Conservation (phyloP, 2,329 filamentous ascomycete species). For the Neofusicoccum kwambonambiense region DNA sequence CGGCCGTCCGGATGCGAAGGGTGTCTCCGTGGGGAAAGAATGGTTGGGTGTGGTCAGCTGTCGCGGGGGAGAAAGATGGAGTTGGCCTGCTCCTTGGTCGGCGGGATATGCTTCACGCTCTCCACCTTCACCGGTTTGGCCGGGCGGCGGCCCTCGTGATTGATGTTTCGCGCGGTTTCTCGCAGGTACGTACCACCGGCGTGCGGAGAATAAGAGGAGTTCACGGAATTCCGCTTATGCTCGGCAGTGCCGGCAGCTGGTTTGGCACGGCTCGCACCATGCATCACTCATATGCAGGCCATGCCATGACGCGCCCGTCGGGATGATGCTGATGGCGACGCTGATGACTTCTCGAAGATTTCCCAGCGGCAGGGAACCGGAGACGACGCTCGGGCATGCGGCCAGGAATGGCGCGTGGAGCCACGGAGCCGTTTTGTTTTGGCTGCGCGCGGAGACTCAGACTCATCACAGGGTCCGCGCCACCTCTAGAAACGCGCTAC, state of each 20-base stretch:
- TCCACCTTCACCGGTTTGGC: not conserved
- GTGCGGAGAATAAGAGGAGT: not conserved
- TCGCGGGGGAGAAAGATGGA: not conserved
- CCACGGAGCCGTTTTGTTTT: not conserved
- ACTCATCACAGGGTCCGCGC: not conserved
- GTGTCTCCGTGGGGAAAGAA: not conserved
- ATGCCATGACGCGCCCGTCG: not conserved
- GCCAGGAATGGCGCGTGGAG: not conserved
- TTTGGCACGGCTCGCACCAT: conserved; percentile 4
- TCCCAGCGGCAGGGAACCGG: not conserved
- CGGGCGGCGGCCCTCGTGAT: not conserved
- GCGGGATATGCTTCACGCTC: not conserved
- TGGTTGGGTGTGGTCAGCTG: not conserved
- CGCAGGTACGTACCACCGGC: not conserved
- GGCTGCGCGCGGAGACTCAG: not conserved
- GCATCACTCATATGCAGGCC: conserved; percentile 6
- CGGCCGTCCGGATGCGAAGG: not conserved
- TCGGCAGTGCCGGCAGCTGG: not conserved
- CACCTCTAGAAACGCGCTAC: not conserved
- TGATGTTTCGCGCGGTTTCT: not conserved
- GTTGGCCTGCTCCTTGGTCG: not conserved
- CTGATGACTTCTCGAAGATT: not conserved
- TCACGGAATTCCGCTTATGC: not conserved
- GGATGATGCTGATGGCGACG: not conserved
- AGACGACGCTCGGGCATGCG: not conserved